These are phyloP conservation scores for Aureobasidium sp. DNA, from an alignment of 2,329 filamentous ascomycete genomes.

Conservation along the genomic window DNA sequence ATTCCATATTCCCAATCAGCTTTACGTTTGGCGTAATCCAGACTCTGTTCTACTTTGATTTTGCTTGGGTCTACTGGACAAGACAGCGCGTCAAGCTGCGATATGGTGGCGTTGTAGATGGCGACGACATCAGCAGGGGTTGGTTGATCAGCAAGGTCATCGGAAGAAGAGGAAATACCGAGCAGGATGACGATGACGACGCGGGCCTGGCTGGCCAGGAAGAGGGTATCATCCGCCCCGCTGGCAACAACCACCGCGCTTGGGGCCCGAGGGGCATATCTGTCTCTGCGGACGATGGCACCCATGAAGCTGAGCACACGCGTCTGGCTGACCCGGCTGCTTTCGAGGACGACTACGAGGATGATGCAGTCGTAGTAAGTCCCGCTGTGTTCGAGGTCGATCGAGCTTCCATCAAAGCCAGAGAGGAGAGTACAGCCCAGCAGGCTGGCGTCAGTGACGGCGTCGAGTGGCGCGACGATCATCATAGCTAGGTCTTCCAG, in stretches of 20 bases:
- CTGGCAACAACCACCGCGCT: constrained; percentile 27
- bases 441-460: constrained; percentile 11
- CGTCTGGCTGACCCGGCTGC: constrained; percentile 12
- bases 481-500: not conserved
- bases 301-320: constrained; percentile 27
- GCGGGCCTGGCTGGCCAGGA: constrained; percentile 43
- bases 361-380: constrained; percentile 13
- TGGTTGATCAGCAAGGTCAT: constrained; percentile 78
- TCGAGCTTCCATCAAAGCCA: constrained; percentile 4
- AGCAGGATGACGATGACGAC: constrained; percentile 40
- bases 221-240: constrained; percentile 24
- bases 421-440: not conserved
- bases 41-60: constrained; percentile 84
- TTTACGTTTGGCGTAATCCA: constrained; percentile 85
- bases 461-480: constrained; percentile 12
- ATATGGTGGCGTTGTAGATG: constrained; percentile 79
- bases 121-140: constrained; percentile 76
- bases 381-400: constrained; percentile 6
- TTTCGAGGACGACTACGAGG: constrained; percentile 15
- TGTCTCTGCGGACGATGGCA: constrained; percentile 52
- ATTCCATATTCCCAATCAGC: constrained; percentile 55
- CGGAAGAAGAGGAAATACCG: constrained; percentile 43
- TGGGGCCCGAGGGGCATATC: constrained; percentile 55
- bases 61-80: constrained; percentile 94
- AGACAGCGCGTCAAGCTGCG: constrained; percentile 90